Evolutionary conservation across 192 early-diverging fungal genomes (phyloP).

Genomic region (Diversispora eburnea): DNA sequence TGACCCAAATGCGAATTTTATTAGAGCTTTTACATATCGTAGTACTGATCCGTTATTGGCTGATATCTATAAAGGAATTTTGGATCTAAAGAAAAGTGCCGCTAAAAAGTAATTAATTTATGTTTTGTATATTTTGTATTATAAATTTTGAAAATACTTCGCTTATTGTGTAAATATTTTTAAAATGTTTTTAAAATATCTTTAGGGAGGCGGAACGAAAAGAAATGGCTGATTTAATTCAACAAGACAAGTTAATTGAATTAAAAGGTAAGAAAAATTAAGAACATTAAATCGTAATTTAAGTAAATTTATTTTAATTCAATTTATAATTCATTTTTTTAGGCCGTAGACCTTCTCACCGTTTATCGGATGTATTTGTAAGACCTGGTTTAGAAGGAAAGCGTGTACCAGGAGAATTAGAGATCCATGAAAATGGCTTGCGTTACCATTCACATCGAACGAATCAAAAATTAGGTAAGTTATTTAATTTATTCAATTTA

Average conservation of each 20-base stretch:
- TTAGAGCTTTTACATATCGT: constrained; percentile 88
- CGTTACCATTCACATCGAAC: constrained; percentile 79
- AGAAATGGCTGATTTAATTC: constrained; percentile 94
- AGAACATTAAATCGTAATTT: background rate
- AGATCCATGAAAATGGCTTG: constrained; percentile 95
- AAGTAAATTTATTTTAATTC: background rate
- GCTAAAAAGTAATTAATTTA: constrained; percentile 60
- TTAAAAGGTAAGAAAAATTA: constrained; percentile 53
- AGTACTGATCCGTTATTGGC: constrained; percentile 79
- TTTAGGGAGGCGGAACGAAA: constrained; percentile 83
- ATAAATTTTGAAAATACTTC: background rate
- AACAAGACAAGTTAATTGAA: constrained; percentile 85
- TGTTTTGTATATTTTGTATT: background rate
- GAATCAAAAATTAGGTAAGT: constrained; percentile 70
- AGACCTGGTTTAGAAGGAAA: constrained; percentile 89
- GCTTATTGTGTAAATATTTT: background rate
- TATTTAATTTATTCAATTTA: constrained; percentile 4
- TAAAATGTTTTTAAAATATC: constrained; percentile 11
- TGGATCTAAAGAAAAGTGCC: constrained; percentile 88
- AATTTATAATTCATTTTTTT: background rate
- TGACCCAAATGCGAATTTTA: constrained; percentile 83
- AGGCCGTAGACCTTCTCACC: constrained; percentile 54
- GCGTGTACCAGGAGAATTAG: constrained; percentile 90
- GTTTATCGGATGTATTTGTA: constrained; percentile 88
- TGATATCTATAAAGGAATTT: constrained; percentile 82